Evolutionary conservation across 2,329 filamentous ascomycete genomes (phyloP).

Genomic region (Cordyceps javanica): DNA sequence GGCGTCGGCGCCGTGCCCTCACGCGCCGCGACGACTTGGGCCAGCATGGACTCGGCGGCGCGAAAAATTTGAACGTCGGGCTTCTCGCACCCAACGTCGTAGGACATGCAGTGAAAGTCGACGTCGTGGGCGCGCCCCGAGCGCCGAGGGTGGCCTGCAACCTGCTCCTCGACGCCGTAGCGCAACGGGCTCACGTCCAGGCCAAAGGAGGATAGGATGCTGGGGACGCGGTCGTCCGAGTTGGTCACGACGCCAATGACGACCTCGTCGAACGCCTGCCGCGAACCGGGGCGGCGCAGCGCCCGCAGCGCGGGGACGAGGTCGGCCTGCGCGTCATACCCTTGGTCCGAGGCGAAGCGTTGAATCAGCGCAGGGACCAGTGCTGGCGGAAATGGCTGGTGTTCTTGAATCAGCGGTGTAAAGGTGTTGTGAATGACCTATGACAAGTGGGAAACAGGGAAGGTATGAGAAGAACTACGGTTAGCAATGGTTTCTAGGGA

Average conservation of each 20-base stretch:
- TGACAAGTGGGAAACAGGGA: not conserved
- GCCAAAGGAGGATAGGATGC: constrained; percentile 47
- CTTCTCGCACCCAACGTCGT: constrained; percentile 56
- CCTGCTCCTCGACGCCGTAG: constrained; percentile 17
- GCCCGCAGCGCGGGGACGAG: constrained; percentile 38
- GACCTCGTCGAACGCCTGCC: constrained; percentile 27
- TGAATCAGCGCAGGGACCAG: constrained; percentile 43
- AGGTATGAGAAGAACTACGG: not conserved
- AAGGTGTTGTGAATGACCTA: constrained; percentile 53
- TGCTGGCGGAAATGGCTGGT: constrained; percentile 32
- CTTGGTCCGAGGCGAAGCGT: constrained; percentile 47
- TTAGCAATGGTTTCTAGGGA: not conserved
- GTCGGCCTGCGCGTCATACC: constrained; percentile 43
- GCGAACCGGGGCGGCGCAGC: constrained; percentile 25
- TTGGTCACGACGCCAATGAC: constrained; percentile 56
- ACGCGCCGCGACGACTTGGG: constrained; percentile 21
- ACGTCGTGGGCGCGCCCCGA: constrained; percentile 27
- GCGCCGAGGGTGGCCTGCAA: not conserved
- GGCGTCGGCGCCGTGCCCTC: constrained; percentile 11
- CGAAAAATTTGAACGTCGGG: constrained; percentile 50
- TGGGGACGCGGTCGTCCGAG: constrained; percentile 54
- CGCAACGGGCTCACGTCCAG: constrained; percentile 38
- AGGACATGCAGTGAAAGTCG: constrained; percentile 56
- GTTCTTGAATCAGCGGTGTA: constrained; percentile 27
- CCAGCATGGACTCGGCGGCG: constrained; percentile 42